A percentile compares a stretch with the other conserved stretches of the same genome.
phyloP scores from a whole-genome alignment of 352 stramenopile species.

The Phytophthora cryptogea region DNA sequence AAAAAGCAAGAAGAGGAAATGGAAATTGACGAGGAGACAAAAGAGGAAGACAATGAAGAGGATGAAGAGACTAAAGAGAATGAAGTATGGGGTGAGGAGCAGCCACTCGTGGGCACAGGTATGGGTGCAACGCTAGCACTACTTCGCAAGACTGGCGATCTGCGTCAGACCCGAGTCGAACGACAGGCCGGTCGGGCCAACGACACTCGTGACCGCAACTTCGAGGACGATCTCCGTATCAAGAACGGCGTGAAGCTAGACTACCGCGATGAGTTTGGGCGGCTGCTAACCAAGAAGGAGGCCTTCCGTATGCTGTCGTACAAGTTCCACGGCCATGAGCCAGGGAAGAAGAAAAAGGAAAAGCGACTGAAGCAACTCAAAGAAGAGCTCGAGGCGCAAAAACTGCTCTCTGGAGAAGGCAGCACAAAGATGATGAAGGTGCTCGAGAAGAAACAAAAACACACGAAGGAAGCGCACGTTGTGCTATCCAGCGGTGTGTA shows the following conservation, averaged over 20 bases:
- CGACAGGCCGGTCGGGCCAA: conserved; percentile 94
- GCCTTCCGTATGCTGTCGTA: conserved; percentile 98
- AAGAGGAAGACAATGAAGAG: conserved; percentile 46
- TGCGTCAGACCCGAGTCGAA: conserved; percentile 87
- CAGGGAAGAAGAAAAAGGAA: conserved; percentile 97
- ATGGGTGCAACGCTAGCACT: conserved; percentile 93
- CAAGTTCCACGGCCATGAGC: conserved; percentile 98
- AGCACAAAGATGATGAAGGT: conserved; percentile 87
- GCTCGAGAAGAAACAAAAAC: conserved; percentile 84
- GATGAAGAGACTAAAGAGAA: conserved; percentile 60
- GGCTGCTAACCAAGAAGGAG: conserved; percentile 97
- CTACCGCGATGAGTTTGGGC: conserved; percentile 97
- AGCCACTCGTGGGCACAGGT: conserved; percentile 83
- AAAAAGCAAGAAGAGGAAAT: conserved; percentile 39
- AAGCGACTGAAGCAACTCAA: conserved; percentile 92
- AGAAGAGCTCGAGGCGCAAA: conserved; percentile 77
- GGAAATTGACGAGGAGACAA: conserved; percentile 29
- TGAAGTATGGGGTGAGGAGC: conserved; percentile 78
- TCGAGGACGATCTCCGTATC: conserved; percentile 84
- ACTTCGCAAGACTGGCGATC: conserved; percentile 93
- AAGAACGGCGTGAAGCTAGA: conserved; percentile 93
- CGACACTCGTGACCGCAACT: conserved; percentile 93
- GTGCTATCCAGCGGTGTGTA: conserved; percentile 78
- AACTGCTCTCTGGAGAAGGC: conserved; percentile 75
- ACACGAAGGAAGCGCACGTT: conserved; percentile 81